phyloP scores from a whole-genome alignment of 345 rosid species.

The Eucalyptus polybractea region DNA sequence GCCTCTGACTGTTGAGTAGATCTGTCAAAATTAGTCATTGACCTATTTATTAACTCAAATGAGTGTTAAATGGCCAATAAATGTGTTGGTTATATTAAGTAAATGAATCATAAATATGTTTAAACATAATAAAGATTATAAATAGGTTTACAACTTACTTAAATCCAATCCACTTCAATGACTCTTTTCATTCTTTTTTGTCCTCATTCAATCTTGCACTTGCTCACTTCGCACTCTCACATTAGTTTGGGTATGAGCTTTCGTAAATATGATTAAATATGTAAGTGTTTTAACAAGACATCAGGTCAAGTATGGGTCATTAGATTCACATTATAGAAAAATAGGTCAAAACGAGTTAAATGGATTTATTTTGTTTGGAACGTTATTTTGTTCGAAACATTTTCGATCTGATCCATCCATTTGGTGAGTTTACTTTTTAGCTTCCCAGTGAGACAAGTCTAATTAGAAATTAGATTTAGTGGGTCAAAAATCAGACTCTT shows the following conservation, averaged over 20 bases:
- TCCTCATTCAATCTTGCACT: too few relatives aligned
- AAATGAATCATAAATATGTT: neutral
- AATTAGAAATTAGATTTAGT: neutral
- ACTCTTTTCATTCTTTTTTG: too few relatives aligned
- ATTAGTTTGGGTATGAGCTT: neutral
- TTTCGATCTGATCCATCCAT: too few relatives aligned
- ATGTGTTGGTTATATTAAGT: neutral
- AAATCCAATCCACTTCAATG: accelerated
- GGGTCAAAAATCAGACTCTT: neutral
- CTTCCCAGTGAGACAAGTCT: neutral
- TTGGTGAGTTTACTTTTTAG: too few relatives aligned
- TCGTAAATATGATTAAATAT: accelerated
- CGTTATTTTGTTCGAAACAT: accelerated
- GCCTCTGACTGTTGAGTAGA: neutral
- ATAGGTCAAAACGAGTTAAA: too few relatives aligned
- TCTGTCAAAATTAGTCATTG: neutral
- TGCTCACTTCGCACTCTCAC: neutral
- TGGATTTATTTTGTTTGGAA: accelerated
- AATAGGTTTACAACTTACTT: neutral
- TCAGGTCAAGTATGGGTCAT: accelerated
- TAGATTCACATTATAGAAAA: too few relatives aligned
- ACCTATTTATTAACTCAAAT: neutral
- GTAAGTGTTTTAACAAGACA: too few relatives aligned
- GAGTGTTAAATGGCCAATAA: too few relatives aligned
- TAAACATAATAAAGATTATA: too few relatives aligned